Evolutionary conservation across 2,329 filamentous ascomycete genomes (phyloP).

Genomic region (Ramularia endophylla): DNA sequence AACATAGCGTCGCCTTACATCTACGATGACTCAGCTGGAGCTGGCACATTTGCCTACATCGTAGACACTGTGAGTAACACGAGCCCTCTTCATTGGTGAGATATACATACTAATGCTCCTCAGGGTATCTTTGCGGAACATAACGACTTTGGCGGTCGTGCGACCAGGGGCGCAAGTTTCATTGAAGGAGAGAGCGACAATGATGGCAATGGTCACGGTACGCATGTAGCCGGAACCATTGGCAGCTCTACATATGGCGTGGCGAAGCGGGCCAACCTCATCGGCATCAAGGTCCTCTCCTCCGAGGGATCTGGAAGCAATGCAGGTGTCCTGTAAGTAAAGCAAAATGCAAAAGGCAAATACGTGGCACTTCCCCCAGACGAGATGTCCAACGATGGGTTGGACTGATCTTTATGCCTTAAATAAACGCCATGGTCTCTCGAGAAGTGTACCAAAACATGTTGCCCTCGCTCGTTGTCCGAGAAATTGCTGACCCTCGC

Average conservation of each 20-base stretch:
- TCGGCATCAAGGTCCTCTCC: constrained; percentile 47
- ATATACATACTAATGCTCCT: not conserved
- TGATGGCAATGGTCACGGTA: constrained; percentile 57
- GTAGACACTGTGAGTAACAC: constrained; percentile 22
- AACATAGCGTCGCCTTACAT: constrained; percentile 31
- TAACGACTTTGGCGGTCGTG: constrained; percentile 25
- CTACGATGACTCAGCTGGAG: constrained; percentile 36
- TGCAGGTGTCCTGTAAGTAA: constrained; percentile 44
- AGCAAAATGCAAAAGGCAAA: no score
- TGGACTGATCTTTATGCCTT: no score
- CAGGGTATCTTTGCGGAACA: constrained; percentile 18
- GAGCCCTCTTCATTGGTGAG: no score
- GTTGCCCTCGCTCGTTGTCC: no score
- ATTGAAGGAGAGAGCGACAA: constrained; percentile 22
- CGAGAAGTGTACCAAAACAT: no score
- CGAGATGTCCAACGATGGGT: no score
- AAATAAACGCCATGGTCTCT: no score
- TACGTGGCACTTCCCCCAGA: no score
- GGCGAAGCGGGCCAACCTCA: constrained; percentile 40
- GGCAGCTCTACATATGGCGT: constrained; percentile 57
- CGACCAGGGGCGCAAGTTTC: constrained; percentile 20
- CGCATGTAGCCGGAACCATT: constrained; percentile 58
- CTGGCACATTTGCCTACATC: constrained; percentile 20
- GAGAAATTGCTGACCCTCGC: no score
- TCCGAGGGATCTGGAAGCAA: constrained; percentile 42